phyloP scores from a whole-genome alignment of 2,329 filamentous ascomycete genomes.

The Monascus ruber region DNA sequence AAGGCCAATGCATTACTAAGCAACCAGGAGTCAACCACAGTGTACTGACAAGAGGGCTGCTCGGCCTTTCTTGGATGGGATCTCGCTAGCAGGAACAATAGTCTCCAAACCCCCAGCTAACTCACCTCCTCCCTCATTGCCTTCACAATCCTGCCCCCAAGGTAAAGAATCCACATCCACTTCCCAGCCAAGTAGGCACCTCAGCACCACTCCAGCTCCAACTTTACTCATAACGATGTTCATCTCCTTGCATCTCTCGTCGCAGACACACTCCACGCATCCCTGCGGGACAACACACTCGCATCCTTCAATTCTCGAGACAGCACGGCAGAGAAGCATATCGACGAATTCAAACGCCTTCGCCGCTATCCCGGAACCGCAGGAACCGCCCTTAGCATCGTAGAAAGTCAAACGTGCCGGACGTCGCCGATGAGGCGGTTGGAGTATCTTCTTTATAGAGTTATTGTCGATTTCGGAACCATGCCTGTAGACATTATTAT shows the following conservation, averaged over 20 bases:
- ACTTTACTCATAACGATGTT: constrained; percentile 93
- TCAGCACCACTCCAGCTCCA: constrained; percentile 70
- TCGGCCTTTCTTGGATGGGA: constrained; percentile 26
- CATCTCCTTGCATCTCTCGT: constrained; percentile 69
- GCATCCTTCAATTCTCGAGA: constrained; percentile 65
- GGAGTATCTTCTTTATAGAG: constrained; percentile 7
- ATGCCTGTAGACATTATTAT: background rate
- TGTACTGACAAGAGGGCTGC: too few relatives aligned
- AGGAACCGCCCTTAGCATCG: constrained; percentile 78
- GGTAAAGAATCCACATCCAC: constrained; percentile 77
- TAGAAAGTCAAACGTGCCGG: constrained; percentile 88
- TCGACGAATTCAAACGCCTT: constrained; percentile 94
- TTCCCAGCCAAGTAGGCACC: constrained; percentile 59
- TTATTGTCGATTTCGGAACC: background rate
- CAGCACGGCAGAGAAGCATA: constrained; percentile 61
- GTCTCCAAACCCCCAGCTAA: constrained; percentile 68
- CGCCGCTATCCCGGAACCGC: constrained; percentile 73
- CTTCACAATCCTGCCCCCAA: constrained; percentile 71
- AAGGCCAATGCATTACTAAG: too few relatives aligned
- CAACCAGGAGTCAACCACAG: too few relatives aligned
- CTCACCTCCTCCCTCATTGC: constrained; percentile 57
- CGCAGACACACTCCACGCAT: constrained; percentile 82
- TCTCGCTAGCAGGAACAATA: constrained; percentile 59
- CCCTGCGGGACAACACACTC: constrained; percentile 56
- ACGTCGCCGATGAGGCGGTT: constrained; percentile 52